Conservation (phyloP, 257 asterid genomes). For the Plantago ovata region DNA sequence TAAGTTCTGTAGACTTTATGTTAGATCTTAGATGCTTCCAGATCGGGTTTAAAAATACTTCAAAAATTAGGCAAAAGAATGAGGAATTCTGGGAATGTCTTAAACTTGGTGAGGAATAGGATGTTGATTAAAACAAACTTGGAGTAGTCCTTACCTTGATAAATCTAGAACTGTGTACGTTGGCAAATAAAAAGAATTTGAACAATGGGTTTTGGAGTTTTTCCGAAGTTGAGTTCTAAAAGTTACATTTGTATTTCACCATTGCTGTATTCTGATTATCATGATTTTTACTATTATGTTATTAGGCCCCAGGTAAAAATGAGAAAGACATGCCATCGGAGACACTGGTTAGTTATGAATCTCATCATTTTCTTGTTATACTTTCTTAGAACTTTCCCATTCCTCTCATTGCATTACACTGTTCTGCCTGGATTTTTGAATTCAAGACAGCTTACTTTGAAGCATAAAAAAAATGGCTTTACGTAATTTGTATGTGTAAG, state of each 20-base stretch:
- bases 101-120: constrained; percentile 1
- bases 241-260: background rate
- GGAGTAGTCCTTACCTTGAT: too few species aligned
- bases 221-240: background rate
- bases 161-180: too few species aligned
- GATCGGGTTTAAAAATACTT: background rate
- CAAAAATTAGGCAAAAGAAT: too few species aligned
- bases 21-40: background rate
- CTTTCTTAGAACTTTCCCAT: constrained; percentile 1
- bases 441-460: background rate
- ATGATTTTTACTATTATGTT: constrained; percentile 24
- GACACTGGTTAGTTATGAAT: constrained; percentile 59
- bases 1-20: background rate
- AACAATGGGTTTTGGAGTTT: background rate
- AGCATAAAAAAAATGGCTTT: too few species aligned
- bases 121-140: background rate
- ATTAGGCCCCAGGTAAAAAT: constrained; percentile 92
- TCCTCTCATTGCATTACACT: background rate
- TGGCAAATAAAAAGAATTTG: constrained; percentile 8
- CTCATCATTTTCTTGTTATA: constrained; percentile 1
- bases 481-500: too few species aligned
- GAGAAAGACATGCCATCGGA: constrained; percentile 91
- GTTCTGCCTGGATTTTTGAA: background rate
- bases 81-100: too few species aligned
- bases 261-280: constrained; percentile 3